Evolutionary conservation across 192 early-diverging fungal genomes (phyloP).

Genomic region (Radiomyces spectabilis): DNA sequence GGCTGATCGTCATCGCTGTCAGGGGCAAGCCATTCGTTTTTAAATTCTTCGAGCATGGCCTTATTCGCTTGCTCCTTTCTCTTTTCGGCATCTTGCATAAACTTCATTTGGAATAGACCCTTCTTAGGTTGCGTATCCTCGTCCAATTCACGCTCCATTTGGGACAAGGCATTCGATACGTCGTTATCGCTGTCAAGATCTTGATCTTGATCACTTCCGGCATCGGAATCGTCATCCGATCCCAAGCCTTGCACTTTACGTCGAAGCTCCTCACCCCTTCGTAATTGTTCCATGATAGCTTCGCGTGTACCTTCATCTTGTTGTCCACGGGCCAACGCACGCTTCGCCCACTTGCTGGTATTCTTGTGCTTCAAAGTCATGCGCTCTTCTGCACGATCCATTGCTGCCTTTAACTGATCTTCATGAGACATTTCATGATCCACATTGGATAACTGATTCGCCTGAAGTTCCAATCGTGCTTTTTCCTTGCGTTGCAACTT

Average conservation of each 20-base stretch:
- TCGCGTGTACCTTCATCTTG: conserved; percentile 59
- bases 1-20: conserved; percentile 23
- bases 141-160: conserved; percentile 40
- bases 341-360: conserved; percentile 93
- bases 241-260: conserved; percentile 72
- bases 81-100: conserved; percentile 83
- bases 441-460: conserved; percentile 49
- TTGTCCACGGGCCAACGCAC: conserved; percentile 57
- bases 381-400: conserved; percentile 82
- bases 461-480: conserved; percentile 37
- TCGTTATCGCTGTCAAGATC: conserved; percentile 30
- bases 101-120: conserved; percentile 94
- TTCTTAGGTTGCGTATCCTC: conserved; percentile 49
- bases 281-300: conserved; percentile 80
- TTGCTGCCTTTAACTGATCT: conserved; percentile 61
- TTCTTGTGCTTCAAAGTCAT: conserved; percentile 93
- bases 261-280: conserved; percentile 67
- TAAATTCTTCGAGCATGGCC: conserved; percentile 34
- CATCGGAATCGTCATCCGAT: conserved; percentile 22
- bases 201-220: conserved; percentile 41
- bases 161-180: conserved; percentile 24
- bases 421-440: conserved; percentile 65
- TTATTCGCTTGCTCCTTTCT: conserved; percentile 41
- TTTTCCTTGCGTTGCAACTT: conserved; percentile 82
- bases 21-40: conserved; percentile 36